These are phyloP conservation scores for Microascus cirrosus DNA, from an alignment of 2,329 filamentous ascomycete species.

Conservation along the genomic window DNA sequence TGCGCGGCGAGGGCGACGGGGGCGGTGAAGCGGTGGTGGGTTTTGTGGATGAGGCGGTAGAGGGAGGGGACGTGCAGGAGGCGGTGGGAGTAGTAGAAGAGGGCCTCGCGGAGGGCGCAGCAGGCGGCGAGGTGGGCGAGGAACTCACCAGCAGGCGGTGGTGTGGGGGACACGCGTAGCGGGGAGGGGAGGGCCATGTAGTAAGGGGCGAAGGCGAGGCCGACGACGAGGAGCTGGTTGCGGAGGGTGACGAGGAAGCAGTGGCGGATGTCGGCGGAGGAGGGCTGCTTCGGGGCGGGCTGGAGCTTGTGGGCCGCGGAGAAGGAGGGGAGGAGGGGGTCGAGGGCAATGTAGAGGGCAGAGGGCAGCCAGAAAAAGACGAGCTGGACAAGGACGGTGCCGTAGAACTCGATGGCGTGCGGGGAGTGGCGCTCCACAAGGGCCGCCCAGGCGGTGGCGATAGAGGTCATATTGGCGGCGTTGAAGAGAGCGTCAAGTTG, in stretches of 20 bases:
- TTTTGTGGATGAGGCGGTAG: slow-evolving; percentile 41
- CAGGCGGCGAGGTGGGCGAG: slow-evolving; percentile 27
- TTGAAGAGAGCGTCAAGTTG: background rate
- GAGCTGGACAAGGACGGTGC: slow-evolving; percentile 25
- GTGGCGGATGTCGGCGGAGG: slow-evolving; percentile 26
- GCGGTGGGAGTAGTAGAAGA: slow-evolving; percentile 47
- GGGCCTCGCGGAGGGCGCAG: slow-evolving; percentile 30
- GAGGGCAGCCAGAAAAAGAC: slow-evolving; percentile 35
- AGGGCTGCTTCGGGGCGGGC: slow-evolving; percentile 36
- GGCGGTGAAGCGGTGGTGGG: slow-evolving; percentile 43
- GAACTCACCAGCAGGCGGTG: slow-evolving; percentile 25
- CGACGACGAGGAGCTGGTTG: slow-evolving; percentile 32
- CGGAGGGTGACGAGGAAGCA: slow-evolving; percentile 30
- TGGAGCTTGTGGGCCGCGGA: slow-evolving; percentile 42
- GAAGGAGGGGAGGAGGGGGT: slow-evolving; percentile 31
- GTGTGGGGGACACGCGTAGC: slow-evolving; percentile 23
- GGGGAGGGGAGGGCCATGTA: slow-evolving; percentile 13
- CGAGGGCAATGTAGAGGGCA: slow-evolving; percentile 28
- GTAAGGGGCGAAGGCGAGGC: slow-evolving; percentile 16
- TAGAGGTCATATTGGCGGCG: background rate
- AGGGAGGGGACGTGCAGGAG: slow-evolving; percentile 35
- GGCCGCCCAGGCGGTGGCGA: slow-evolving; percentile 9
- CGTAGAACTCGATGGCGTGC: slow-evolving; percentile 26
- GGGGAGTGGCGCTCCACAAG: slow-evolving; percentile 15
- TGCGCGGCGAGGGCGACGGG: slow-evolving; percentile 43